Evolutionary conservation across 2,329 filamentous ascomycete genomes (phyloP), one percentile per base, ranked within the genome.

Genomic region (Paecilomyces dactylethromorphus): DNA sequence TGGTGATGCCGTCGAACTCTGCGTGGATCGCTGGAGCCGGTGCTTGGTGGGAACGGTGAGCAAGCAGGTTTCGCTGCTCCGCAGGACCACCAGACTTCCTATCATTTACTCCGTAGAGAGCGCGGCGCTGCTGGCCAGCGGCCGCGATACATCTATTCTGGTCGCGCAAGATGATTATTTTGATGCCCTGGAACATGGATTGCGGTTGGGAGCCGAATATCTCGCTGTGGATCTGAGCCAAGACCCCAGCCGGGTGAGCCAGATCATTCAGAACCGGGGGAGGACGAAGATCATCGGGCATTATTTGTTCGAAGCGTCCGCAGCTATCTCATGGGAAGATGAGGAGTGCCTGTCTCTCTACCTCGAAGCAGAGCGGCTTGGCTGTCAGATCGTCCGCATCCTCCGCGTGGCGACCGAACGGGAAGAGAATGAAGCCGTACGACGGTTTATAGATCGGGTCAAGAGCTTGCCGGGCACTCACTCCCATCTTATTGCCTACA

Each of bases 1-100:
- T 8, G 83, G 79, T 7, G 84, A 87, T 72, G 83, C 81, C 22
- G 80, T 86, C 50, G 84, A 87, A 65, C 72, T 87, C 2, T 82
- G 83, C 59, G 79, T 87, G 55, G 84, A 87, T 69, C 76, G 76
- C 52, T 85, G 84, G 82, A 77, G 78, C 7, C 70, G 78, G 24
- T 78, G 81, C 56, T 71, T 83, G 59, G 68, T 79, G 29, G 78
- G 77, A 56, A 67, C 79, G 8, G 75, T 86, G 62, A 81, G 81
- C 50, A 80, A 80, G 53, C 80, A 85, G 62, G 79, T 87, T 2
- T 81, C 84, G 13, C 72, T 82, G 33, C 80, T 86, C 55, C 79
- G 84, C 60, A 79, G 84, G 62, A 81, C 81, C 59, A 69, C 86
- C 35, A 78, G 79, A 33, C 69, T 83, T 4, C 84, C 84, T 1